Conservation (phyloP, 2,329 filamentous ascomycete genomes). For the Pseudocercospora vitis region DNA sequence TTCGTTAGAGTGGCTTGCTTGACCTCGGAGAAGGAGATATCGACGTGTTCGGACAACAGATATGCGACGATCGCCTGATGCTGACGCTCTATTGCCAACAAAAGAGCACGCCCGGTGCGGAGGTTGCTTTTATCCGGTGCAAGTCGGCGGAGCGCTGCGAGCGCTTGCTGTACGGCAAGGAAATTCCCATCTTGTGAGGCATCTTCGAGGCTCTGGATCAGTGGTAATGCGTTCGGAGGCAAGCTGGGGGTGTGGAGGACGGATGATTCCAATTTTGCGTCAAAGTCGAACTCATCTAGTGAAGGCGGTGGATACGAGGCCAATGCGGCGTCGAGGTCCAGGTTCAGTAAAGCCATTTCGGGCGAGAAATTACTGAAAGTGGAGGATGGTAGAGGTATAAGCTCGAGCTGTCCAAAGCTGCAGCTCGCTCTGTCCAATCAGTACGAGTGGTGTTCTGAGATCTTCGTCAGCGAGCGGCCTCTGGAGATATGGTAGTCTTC, state of each 20-base stretch:
- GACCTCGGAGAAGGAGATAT: not conserved
- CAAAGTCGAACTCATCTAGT: not conserved
- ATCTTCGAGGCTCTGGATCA: constrained; percentile 1
- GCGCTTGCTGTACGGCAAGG: constrained; percentile 3
- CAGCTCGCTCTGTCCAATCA: not conserved
- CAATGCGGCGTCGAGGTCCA: not conserved
- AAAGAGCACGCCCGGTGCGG: constrained; percentile 9
- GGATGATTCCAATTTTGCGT: not conserved
- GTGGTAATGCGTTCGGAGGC: not conserved
- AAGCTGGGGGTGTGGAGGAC: not conserved
- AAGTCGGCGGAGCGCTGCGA: constrained; percentile 8
- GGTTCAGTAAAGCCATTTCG: not conserved
- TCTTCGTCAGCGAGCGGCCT: not conserved
- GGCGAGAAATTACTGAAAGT: not conserved
- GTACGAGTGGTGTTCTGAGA: not conserved
- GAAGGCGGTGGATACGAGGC: not conserved
- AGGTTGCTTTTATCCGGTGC: not conserved
- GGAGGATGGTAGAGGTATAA: not conserved
- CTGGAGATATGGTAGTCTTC: not conserved
- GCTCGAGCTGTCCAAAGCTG: not conserved
- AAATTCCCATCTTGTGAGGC: constrained; percentile 1
- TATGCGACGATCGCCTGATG: constrained; percentile 8
- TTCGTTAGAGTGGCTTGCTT: constrained; percentile 6
- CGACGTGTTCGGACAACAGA: constrained; percentile 6
- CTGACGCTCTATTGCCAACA: constrained; percentile 7